Evolutionary conservation across 306 rosid species (phyloP), one percentile per base, ranked within the genome.

Genomic region (Cucurbita maxima): DNA sequence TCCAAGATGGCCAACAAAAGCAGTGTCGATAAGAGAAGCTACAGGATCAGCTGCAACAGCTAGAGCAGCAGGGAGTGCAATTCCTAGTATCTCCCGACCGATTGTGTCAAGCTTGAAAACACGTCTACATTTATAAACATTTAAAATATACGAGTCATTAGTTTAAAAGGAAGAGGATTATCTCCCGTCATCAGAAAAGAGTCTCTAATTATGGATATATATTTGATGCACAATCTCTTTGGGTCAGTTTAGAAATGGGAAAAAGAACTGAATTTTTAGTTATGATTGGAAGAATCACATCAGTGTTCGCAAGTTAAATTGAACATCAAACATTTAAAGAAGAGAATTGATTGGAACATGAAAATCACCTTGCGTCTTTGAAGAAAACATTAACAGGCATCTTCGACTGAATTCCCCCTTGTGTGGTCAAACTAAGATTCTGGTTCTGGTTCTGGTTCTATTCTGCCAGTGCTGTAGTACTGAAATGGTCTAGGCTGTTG

Each of bases 41-140:
- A 95, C 80, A 53, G 99, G 99, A 80, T 95, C 99, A 82, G 99
- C 96, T 47, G 99, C 97, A 67, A 95, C 96, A 59, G 96, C 97
- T 45, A 95, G 78, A 45, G 97, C 96, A 79, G 96, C 95, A 14
- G 99, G 99, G 25, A 95, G 44, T 51, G 97, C 99, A 71, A 95
- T 95, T 69, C 88, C 87, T 10, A 95, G 84, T 5, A 95, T 84
- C 84, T 95, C 99, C 60, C 83, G 78, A 18, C 89, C 92, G 61
- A 95, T 80, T 4, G 82, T 58, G 22, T 95, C 99, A 85, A 86
- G 72, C 87, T 88, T 89, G 83, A 89, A 91, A 66, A 95, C 83
- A 67, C 58, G 79, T 40, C 98, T 93, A 81, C 76, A 77, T 51
- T 30, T 45, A 22, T 43, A 41, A 10, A 13, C 72, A 66, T 18